These are phyloP conservation scores for Cylindrotheca closterium DNA, from an alignment of 108 stramenopile genomes.

Conservation along the genomic window DNA sequence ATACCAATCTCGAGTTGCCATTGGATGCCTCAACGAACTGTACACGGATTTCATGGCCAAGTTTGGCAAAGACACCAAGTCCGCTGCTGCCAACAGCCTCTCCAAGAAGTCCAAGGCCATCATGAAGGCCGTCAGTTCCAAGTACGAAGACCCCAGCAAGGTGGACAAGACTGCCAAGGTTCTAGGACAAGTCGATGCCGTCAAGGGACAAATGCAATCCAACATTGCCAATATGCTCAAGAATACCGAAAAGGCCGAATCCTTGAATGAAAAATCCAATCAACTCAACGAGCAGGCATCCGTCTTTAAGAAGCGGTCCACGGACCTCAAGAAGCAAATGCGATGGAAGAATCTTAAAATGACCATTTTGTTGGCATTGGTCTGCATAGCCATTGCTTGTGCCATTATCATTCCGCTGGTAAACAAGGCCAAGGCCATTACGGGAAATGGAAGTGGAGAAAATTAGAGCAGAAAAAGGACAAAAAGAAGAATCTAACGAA, in stretches of 20 bases:
- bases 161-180: slow-evolving; percentile 84
- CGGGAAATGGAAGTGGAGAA: slow-evolving; percentile 14
- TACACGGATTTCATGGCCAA: slow-evolving; percentile 67
- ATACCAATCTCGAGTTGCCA: slow-evolving; percentile 85
- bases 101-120: slow-evolving; percentile 77
- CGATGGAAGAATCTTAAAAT: slow-evolving; percentile 91
- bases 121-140: slow-evolving; percentile 56
- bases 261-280: slow-evolving; percentile 72
- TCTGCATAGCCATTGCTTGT: slow-evolving; percentile 71
- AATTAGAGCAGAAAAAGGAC: too few species aligned
- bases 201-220: slow-evolving; percentile 84
- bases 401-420: slow-evolving; percentile 80
- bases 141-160: slow-evolving; percentile 83
- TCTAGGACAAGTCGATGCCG: slow-evolving; percentile 78
- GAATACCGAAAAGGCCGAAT: slow-evolving; percentile 86
- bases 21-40: slow-evolving; percentile 72
- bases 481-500: too few species aligned
- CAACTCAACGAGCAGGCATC: slow-evolving; percentile 89
- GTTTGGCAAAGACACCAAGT: slow-evolving; percentile 67
- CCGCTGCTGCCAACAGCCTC: slow-evolving; percentile 68
- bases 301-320: slow-evolving; percentile 86
- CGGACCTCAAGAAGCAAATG: slow-evolving; percentile 86
- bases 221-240: slow-evolving; percentile 88
- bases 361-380: slow-evolving; percentile 73
- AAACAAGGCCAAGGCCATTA: slow-evolving; percentile 47